A percentile compares a stretch with the other conserved stretches of the same genome.
phyloP scores from a whole-genome alignment of 805 yeast genomes.

The Pichia pseudocactophila region DNA sequence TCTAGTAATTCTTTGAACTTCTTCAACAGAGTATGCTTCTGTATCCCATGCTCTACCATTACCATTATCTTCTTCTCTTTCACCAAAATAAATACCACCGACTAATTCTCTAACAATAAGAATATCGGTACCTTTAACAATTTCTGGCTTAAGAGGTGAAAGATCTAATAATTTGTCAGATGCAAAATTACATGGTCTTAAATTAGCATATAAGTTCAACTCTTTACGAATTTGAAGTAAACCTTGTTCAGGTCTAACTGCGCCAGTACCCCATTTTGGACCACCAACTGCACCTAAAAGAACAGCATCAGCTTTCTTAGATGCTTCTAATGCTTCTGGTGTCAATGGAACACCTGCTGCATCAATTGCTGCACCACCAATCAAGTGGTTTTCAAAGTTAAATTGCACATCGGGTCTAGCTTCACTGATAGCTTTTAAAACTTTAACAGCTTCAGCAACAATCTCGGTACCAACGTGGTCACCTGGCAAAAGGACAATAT shows the following conservation, averaged over 20 bases:
- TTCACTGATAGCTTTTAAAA: constrained; percentile 66
- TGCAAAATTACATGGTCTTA: constrained; percentile 93
- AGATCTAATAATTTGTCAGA: constrained; percentile 74
- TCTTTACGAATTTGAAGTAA: constrained; percentile 90
- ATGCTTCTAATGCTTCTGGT: constrained; percentile 71
- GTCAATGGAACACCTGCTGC: constrained; percentile 91
- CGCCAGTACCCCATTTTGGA: constrained; percentile 98
- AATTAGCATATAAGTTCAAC: constrained; percentile 86
- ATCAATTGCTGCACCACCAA: constrained; percentile 98
- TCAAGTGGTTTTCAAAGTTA: constrained; percentile 72
- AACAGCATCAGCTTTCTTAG: constrained; percentile 90
- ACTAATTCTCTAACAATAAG: constrained; percentile 92
- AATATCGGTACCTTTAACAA: constrained; percentile 86
- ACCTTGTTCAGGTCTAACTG: constrained; percentile 97
- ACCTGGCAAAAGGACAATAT: constrained; percentile 84
- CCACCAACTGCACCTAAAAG: constrained; percentile 98
- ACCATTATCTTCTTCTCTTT: constrained; percentile 85
- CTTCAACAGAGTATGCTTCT: constrained; percentile 83
- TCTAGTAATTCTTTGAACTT: constrained; percentile 90
- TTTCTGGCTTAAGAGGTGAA: constrained; percentile 79
- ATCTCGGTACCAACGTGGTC: constrained; percentile 96
- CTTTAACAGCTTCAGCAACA: constrained; percentile 85
- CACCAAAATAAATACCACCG: constrained; percentile 98
- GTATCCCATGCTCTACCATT: constrained; percentile 87
- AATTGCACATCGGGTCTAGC: constrained; percentile 52